Percentiles rank a stretch among this genome's conserved stretches.
phyloP scores from a whole-genome alignment of 257 asterid genomes.

The Solanum pennellii region DNA sequence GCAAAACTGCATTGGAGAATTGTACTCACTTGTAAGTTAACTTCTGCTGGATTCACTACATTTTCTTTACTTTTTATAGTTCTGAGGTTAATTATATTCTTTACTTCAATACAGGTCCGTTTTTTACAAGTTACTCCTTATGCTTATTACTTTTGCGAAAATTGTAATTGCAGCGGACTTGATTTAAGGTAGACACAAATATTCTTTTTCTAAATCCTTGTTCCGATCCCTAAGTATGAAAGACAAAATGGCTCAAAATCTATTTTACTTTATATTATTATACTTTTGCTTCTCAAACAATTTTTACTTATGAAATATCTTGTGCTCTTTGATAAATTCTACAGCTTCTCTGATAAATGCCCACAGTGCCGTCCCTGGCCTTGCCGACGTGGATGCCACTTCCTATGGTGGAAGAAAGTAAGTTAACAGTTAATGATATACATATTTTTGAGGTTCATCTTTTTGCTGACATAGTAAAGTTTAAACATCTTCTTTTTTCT shows the following conservation, averaged over 20 bases:
- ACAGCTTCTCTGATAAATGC: background rate
- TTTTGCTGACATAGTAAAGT: background rate
- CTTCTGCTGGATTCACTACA: background rate
- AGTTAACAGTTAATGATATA: background rate
- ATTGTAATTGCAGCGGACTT: background rate
- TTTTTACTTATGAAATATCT: background rate
- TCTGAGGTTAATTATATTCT: background rate
- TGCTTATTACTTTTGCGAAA: too few species aligned
- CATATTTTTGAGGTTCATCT: background rate
- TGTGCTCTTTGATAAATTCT: background rate
- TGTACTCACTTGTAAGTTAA: background rate
- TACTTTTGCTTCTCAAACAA: background rate
- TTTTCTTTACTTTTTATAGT: background rate
- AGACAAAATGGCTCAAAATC: too few species aligned
- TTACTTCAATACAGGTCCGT: background rate
- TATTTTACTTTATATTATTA: too few species aligned
- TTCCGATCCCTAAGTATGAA: too few species aligned
- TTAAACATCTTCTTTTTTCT: too few species aligned
- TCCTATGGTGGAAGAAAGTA: background rate
- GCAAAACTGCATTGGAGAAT: background rate
- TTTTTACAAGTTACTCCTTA: background rate
- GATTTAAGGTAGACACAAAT: background rate
- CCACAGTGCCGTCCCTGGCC: background rate
- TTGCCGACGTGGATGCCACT: background rate
- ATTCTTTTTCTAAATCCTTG: too few species aligned